Base-by-base conservation (phyloP, 164 flowering plant genomes). In the Sextonia rubra region DNA sequence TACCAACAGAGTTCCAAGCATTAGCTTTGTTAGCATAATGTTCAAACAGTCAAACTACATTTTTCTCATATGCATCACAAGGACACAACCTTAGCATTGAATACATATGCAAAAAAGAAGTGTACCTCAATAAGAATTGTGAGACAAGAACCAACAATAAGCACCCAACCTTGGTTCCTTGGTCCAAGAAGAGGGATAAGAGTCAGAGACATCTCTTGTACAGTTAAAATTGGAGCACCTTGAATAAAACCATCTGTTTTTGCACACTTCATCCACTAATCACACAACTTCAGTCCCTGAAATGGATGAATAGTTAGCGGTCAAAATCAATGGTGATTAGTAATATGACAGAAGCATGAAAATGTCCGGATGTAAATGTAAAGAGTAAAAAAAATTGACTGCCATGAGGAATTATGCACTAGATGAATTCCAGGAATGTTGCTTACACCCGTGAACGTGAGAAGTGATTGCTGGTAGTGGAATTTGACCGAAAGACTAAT, bases 281-380 rank as follows among this genome's bases (percentile, higher is more conserved):
- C 37, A 27, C 2, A 27, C n/a, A 64, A 64, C 67, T 64, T 64
- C 37, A 64, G 22, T 64, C 20, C 67, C 67, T 64, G 47, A 64
- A 64, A 64, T 7, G 20, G 67, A 64, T 64, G 18, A 29, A 15
- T 24, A 14, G 67, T 61, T 7, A 12, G 64, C 27, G 8, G 67
- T 26, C 30, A 64, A 27, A 15, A 64, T 64, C n/a, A 17, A 17
- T 29, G 14, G 9, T 1, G 22, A 29, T 14, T 14, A 64, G 26
- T 64, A 18, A 20, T 9, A 20, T 24, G 64, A 20, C 64, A n/a
- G 5, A 60, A 60, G 26, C 11, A 15, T 9, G 17, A n/a, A 15
- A 60, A 23, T n/a, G n/a, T 60, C 3, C 3, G 24, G n/a, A 24
- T 15, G 64, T n/a, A 60, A 24, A 60, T 11, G 24, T 9, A 8